Conservation (phyloP, 768 basidiomycete genomes). For the Boletus barrowsii region DNA sequence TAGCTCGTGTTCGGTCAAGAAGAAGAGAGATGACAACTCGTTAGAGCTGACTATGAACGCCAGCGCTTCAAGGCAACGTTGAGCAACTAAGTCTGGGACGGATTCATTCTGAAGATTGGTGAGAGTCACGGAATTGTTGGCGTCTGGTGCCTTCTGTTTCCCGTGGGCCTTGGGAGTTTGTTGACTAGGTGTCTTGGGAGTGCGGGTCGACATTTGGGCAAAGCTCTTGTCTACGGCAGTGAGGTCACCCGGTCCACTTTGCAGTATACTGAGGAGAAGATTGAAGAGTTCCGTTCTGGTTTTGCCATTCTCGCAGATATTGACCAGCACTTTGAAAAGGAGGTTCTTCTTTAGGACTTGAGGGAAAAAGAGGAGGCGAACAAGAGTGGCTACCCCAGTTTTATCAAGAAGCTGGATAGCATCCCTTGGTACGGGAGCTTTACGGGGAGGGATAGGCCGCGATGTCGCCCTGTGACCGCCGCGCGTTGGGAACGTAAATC, state of each 20-base stretch:
- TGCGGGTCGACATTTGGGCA: constrained; percentile 81
- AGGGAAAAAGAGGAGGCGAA: constrained; percentile 94
- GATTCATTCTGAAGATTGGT: constrained; percentile 66
- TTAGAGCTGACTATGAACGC: constrained; percentile 85
- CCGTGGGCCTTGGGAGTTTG: constrained; percentile 47
- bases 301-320: constrained; percentile 92
- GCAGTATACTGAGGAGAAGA: constrained; percentile 86
- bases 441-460: constrained; percentile 39
- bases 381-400: constrained; percentile 79
- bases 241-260: constrained; percentile 93
- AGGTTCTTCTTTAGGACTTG: constrained; percentile 83
- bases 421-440: constrained; percentile 64
- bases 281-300: constrained; percentile 93
- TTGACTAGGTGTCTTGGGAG: constrained; percentile 46
- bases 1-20: constrained; percentile 93
- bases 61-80: constrained; percentile 90
- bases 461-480: constrained; percentile 26
- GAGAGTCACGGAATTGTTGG: constrained; percentile 46
- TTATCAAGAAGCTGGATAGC: constrained; percentile 94
- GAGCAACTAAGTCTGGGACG: constrained; percentile 89
- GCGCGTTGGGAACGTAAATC: constrained; percentile 31
- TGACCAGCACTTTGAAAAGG: constrained; percentile 86
- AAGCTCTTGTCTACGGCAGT: constrained; percentile 92
- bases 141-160: constrained; percentile 69
- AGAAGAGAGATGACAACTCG: constrained; percentile 83